A percentile compares a stretch with the other conserved stretches of the same genome.
phyloP scores from a whole-genome alignment of 2,329 filamentous ascomycete species.

The Calycina herbarum region DNA sequence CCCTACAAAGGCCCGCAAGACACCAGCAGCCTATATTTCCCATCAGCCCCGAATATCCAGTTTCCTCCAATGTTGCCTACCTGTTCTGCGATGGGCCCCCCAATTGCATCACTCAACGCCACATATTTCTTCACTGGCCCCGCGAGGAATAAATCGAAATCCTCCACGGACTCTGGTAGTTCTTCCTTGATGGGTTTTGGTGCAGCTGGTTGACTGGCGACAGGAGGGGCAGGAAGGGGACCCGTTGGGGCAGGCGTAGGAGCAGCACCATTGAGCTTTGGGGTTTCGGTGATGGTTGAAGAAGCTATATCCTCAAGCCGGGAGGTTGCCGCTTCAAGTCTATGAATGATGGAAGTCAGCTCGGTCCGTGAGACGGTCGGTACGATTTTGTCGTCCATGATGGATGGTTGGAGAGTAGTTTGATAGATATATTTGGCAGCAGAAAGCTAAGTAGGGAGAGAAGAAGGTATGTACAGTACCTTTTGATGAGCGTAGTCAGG shows the following conservation, averaged over 20 bases:
- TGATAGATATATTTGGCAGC: neutral
- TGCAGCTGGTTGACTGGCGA: constrained; percentile 47
- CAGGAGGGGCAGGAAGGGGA: constrained; percentile 36
- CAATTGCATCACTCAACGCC: constrained; percentile 73
- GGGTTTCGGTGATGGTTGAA: constrained; percentile 60
- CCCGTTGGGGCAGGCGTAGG: constrained; percentile 41
- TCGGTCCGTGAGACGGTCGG: constrained; percentile 28
- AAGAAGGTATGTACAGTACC: constrained; percentile 57
- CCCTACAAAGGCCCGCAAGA: constrained; percentile 70
- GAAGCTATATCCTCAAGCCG: constrained; percentile 94
- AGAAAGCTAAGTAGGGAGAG: neutral
- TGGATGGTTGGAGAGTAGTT: constrained; percentile 16
- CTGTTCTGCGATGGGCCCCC: constrained; percentile 78
- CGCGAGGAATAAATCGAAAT: constrained; percentile 79
- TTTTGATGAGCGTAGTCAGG: constrained; percentile 94
- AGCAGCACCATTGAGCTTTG: constrained; percentile 47
- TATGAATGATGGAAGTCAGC: constrained; percentile 47
- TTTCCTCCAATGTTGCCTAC: constrained; percentile 44
- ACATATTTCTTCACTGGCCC: constrained; percentile 76
- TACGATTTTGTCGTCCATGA: constrained; percentile 31
- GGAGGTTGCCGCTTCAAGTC: constrained; percentile 95
- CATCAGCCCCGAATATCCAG: constrained; percentile 18
- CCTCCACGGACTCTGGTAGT: constrained; percentile 76
- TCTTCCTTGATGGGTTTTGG: constrained; percentile 48
- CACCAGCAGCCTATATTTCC: constrained; percentile 48